Evolutionary conservation across 306 rosid species (phyloP).

Genomic region (Potentilla sterilis): DNA sequence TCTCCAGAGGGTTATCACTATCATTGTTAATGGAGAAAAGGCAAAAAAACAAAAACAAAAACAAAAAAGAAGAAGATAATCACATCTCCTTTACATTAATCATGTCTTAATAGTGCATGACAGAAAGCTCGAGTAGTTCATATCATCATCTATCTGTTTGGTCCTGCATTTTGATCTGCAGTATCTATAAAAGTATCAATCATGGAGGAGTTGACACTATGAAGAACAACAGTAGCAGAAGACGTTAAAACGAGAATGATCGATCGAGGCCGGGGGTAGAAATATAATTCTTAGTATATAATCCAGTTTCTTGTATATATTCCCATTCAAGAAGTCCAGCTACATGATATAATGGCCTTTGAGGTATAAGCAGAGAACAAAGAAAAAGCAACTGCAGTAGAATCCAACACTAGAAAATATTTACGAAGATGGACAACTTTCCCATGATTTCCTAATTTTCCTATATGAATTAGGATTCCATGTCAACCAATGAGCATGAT

Average conservation of each 20-base stretch:
- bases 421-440: not conserved
- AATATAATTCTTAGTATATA: not conserved
- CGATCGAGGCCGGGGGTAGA: too few species aligned
- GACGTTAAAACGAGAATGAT: not conserved
- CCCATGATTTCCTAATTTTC: not conserved
- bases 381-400: not conserved
- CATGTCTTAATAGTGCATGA: not conserved
- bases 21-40: too few species aligned
- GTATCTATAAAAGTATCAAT: not conserved
- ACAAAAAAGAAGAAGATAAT: not conserved
- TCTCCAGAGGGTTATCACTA: too few species aligned
- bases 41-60: too few species aligned
- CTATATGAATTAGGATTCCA: not conserved
- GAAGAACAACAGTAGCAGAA: not conserved
- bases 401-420: not conserved
- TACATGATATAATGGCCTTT: not conserved
- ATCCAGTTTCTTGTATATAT: not conserved
- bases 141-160: not conserved
- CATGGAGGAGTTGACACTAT: not conserved
- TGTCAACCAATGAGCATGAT: not conserved
- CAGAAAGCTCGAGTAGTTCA: conserved; percentile 5
- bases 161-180: not conserved
- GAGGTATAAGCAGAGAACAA: not conserved
- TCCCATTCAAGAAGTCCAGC: not conserved
- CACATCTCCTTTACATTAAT: not conserved